These are phyloP conservation scores for Lenzites betulinus DNA, from an alignment of 768 basidiomycete genomes.

Conservation along the genomic window DNA sequence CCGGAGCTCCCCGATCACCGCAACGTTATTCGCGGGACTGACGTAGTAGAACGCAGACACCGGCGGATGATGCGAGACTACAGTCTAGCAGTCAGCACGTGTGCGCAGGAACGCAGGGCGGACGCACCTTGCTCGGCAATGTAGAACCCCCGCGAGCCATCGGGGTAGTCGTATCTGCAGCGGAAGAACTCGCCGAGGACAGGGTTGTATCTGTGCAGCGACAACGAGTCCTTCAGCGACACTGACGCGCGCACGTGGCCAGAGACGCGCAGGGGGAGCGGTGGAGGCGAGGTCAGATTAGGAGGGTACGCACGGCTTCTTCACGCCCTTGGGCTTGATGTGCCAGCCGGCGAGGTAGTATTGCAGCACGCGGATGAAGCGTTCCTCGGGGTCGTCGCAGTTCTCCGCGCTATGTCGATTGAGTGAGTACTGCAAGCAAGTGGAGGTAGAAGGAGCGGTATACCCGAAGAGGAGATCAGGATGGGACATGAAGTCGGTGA, in stretches of 20 bases:
- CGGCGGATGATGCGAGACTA: conserved; percentile 95
- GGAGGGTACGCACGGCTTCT: conserved; percentile 86
- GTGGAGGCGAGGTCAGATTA: not conserved
- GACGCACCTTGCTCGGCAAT: conserved; percentile 88
- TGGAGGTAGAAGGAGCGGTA: conserved; percentile 32
- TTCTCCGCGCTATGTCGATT: conserved; percentile 63
- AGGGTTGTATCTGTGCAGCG: conserved; percentile 79
- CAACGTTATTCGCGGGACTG: conserved; percentile 85
- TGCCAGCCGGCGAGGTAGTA: conserved; percentile 99
- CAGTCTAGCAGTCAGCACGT: not conserved
- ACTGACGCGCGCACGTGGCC: not conserved
- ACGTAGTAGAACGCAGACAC: conserved; percentile 96
- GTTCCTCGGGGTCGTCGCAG: conserved; percentile 81
- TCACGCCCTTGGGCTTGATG: conserved; percentile 98
- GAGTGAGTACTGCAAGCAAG: not conserved
- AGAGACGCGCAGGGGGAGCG: conserved; percentile 8
- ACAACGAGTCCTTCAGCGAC: not conserved
- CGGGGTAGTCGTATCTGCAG: conserved; percentile 89
- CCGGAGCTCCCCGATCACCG: conserved; percentile 88
- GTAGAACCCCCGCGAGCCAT: conserved; percentile 93
- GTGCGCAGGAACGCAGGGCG: not conserved
- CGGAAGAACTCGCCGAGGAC: conserved; percentile 98
- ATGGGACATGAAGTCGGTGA: conserved; percentile 99
- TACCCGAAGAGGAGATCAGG: conserved; percentile 96
- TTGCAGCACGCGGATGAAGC: conserved; percentile 87